Evolutionary conservation across 169 alveolate species (phyloP).

Genomic region (Plasmodium knowlesi): DNA sequence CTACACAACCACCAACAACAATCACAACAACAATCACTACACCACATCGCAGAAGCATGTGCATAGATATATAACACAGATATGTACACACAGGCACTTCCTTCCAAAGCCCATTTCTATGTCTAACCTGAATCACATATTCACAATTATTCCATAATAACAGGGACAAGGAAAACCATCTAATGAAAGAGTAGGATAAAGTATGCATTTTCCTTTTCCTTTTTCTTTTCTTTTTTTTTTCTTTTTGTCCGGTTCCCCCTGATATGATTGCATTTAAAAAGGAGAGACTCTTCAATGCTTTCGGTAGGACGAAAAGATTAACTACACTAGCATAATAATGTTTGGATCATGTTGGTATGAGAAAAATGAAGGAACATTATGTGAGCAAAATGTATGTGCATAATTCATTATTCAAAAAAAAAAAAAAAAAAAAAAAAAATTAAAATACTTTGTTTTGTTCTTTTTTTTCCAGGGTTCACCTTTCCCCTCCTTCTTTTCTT

Average conservation of each 20-base stretch:
- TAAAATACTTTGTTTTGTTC: no score
- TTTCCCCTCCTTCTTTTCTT: background rate
- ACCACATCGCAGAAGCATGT: background rate
- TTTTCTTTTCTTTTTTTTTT: no score
- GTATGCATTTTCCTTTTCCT: background rate
- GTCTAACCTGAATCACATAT: background rate
- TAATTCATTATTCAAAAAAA: no score
- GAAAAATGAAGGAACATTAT: background rate
- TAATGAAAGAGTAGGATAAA: background rate
- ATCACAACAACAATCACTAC: no score
- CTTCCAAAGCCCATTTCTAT: background rate
- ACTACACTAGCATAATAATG: background rate
- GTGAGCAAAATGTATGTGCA: no score
- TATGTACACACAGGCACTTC: no score
- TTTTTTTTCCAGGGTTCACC: no score
- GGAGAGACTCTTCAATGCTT: no score
- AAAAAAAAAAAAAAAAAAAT: no score
- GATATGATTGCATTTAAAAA: background rate
- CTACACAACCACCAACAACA: no score
- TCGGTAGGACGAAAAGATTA: background rate
- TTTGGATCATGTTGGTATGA: background rate
- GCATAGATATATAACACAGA: background rate
- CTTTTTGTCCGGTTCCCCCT: no score
- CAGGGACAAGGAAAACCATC: background rate
- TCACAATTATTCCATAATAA: background rate